Percentiles rank a stretch among this genome's conserved stretches.
Evolutionary conservation across 2,329 filamentous ascomycete genomes (phyloP).

Genomic region (Pseudogymnoascus sp.): DNA sequence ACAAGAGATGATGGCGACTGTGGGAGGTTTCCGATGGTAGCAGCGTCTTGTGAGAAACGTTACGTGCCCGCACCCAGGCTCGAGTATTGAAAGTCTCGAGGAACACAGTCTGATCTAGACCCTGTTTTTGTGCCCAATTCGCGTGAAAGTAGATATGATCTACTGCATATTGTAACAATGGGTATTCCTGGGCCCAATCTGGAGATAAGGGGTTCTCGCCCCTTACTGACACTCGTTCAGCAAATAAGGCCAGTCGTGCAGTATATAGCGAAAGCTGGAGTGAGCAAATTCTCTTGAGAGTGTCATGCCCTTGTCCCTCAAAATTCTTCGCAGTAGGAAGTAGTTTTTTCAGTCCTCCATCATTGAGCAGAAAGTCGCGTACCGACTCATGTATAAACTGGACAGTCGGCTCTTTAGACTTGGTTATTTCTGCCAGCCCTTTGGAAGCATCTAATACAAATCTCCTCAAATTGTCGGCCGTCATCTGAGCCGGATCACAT

Average conservation of each 20-base stretch:
- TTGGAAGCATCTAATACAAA: constrained; percentile 36
- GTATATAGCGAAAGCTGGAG: constrained; percentile 18
- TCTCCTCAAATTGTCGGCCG: constrained; percentile 26
- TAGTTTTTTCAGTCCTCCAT: constrained; percentile 28
- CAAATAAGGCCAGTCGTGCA: constrained; percentile 10
- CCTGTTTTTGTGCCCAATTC: constrained; percentile 27
- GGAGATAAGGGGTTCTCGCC: background rate
- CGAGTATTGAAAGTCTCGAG: constrained; percentile 23
- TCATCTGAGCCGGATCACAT: constrained; percentile 19
- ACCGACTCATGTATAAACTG: constrained; percentile 38
- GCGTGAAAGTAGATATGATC: constrained; percentile 35
- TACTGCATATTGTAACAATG: constrained; percentile 39
- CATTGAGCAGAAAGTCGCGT: constrained; percentile 35
- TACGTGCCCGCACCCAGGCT: constrained; percentile 25
- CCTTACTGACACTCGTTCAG: too few relatives aligned
- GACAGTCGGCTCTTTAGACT: constrained; percentile 26
- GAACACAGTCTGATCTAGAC: constrained; percentile 27
- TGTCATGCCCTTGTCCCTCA: constrained; percentile 22
- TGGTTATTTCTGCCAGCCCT: constrained; percentile 35
- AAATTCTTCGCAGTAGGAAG: constrained; percentile 26
- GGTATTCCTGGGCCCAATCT: constrained; percentile 23
- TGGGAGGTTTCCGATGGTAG: too few relatives aligned
- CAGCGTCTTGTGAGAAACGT: constrained; percentile 24
- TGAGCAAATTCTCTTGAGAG: constrained; percentile 27
- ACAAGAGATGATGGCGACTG: constrained; percentile 21